Base-by-base conservation (phyloP, 352 stramenopile species). In the Globisporangium paroecandrum region DNA sequence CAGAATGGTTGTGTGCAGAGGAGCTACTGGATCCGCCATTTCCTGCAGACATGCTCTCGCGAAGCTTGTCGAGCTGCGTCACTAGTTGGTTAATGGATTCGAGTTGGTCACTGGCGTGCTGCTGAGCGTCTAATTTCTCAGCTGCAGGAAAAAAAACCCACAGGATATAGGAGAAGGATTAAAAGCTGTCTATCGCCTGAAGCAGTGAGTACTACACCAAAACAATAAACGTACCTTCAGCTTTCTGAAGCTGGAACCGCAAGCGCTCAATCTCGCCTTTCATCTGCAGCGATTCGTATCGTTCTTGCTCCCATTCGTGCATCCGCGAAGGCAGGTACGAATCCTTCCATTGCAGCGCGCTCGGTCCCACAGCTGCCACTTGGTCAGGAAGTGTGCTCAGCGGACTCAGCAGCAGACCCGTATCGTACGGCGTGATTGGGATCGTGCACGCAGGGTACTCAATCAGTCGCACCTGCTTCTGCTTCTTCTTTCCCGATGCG, bases 71-170 rank as follows among this genome's bases (percentile, higher is more conserved):
- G 57, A 91, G 73, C 76, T 90, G 83, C 32, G 75, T 77, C 32
- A 94, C 86, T 38, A 94, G 82, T 57, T 91, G 81, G 64, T 94
- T 92, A 62, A 94, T 94, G 8, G 83, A 91, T 69, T 92, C 86
- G 20, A 93, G 72, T 55, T 94, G 86, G 43, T 93, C 86, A 36
- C 76, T 88, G 25, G 85, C 86, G 69, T 91, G 76, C 43, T 90
- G 72, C 54, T 94, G 86, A 9, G 86, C 86, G 58, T 92, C 86
- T 57, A 85, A 51, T 64, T 91, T 92, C 54, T 93, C 80, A 27
- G 76, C 83, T 93, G 56, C n/a, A 69, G 20, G 53, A 18, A 64
- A 56, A 54, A 49, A 54, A 32, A 58, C 5, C 6, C 22, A 24
- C 24, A 71, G 0, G 10, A 46, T 43, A 27, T n/a, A 25, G 43